Percentiles rank a stretch among this genome's conserved stretches.
These are phyloP conservation scores for Tricholoma bakamatsutake DNA, from an alignment of 768 basidiomycete species.

Conservation along the genomic window DNA sequence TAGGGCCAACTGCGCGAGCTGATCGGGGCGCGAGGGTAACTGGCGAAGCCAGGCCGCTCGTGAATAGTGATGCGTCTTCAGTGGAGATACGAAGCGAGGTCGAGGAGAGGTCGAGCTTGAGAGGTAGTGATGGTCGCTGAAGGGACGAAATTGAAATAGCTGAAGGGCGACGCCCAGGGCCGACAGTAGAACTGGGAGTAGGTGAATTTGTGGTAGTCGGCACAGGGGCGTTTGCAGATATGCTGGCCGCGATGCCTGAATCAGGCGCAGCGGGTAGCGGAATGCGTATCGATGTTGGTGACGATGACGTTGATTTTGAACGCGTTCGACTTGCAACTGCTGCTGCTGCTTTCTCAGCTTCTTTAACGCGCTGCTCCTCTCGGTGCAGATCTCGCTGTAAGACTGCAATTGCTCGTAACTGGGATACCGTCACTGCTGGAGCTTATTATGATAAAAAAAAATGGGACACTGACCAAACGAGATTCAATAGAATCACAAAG, in stretches of 20 bases:
- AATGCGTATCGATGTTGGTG: conserved; percentile 18
- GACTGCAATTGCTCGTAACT: conserved; percentile 70
- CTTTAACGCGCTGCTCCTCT: conserved; percentile 51
- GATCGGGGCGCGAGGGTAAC: conserved; percentile 81
- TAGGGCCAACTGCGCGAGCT: conserved; percentile 50
- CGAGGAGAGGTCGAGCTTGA: conserved; percentile 79
- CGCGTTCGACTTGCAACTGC: conserved; percentile 21
- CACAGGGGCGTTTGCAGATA: conserved; percentile 7
- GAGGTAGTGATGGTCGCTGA: conserved; percentile 62
- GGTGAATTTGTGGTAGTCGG: conserved; percentile 30
- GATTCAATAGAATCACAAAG: conserved; percentile 74
- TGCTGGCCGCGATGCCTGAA: conserved; percentile 2
- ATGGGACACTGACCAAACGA: conserved; percentile 45
- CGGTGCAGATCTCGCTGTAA: conserved; percentile 63
- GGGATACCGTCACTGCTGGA: neutral
- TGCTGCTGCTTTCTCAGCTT: conserved; percentile 27
- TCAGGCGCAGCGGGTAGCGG: conserved; percentile 7
- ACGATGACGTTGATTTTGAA: conserved; percentile 19
- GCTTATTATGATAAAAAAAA: neutral
- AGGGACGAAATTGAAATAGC: conserved; percentile 78
- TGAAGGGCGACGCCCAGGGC: conserved; percentile 55
- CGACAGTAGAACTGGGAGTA: conserved; percentile 24
- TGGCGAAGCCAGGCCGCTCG: conserved; percentile 65
- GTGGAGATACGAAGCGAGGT: conserved; percentile 58
- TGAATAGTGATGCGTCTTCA: conserved; percentile 53